These are phyloP conservation scores for Hericium erinaceus DNA, from an alignment of 768 basidiomycete species.

Conservation along the genomic window DNA sequence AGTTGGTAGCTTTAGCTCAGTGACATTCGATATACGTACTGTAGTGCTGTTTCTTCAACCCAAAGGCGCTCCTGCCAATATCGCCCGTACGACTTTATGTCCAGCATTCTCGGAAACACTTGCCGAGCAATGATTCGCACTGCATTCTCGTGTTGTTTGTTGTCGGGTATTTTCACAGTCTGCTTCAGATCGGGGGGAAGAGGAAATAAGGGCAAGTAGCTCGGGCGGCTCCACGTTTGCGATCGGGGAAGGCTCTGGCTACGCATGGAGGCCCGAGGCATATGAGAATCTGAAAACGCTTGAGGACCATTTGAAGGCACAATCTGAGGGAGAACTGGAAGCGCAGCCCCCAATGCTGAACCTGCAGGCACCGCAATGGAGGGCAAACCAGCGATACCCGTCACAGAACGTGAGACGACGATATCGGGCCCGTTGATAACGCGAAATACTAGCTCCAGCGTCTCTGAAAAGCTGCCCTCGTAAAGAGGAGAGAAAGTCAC, in stretches of 20 bases:
- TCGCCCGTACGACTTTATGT: not conserved
- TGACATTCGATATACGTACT: not conserved
- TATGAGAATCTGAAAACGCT: too few species aligned
- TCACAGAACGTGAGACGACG: not conserved
- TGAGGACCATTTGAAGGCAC: too few species aligned
- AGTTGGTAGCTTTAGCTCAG: too few species aligned
- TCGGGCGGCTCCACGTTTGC: not conserved
- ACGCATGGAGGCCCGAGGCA: too few species aligned
- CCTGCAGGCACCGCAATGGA: too few species aligned
- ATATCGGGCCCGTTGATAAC: not conserved
- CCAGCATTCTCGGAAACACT: not conserved
- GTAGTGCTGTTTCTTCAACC: not conserved
- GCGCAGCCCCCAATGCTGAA: not conserved
- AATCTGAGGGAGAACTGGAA: not conserved
- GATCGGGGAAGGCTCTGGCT: not conserved
- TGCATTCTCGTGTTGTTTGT: not conserved
- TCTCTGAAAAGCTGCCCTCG: not conserved
- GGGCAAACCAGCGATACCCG: too few species aligned
- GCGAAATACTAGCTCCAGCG: not conserved
- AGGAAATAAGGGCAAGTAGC: not conserved
- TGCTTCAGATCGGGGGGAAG: not conserved
- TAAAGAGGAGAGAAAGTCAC: not conserved
- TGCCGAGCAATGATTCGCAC: not conserved
- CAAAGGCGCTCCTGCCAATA: not conserved
- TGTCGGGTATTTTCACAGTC: not conserved